phyloP scores from a whole-genome alignment of 257 asterid genomes.

The Nyctanthes arbortristis region DNA sequence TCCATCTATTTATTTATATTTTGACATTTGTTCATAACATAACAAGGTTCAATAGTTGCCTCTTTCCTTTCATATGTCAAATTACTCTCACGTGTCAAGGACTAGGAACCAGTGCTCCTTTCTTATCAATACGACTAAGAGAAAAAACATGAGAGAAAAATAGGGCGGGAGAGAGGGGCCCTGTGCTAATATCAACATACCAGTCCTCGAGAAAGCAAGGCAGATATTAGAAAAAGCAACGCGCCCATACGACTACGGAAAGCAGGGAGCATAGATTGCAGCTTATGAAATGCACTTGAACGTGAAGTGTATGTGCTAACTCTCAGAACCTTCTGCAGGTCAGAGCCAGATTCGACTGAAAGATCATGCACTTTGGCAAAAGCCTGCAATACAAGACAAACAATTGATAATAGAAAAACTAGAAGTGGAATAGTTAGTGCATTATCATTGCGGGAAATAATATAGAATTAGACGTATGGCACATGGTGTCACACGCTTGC shows the following conservation, averaged over 20 bases:
- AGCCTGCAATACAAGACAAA: conserved; percentile 40
- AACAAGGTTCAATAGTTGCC: background rate
- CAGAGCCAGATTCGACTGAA: conserved; percentile 72
- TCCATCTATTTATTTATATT: background rate
- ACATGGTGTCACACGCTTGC: too few relatives aligned
- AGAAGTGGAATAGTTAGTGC: background rate
- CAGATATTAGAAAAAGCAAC: conserved; percentile 83
- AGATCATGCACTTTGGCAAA: conserved; percentile 70
- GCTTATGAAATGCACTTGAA: conserved; percentile 53
- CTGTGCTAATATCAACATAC: conserved; percentile 53
- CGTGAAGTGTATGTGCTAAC: conserved; percentile 58
- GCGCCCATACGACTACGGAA: conserved; percentile 97
- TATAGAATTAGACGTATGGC: too few relatives aligned
- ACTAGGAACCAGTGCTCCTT: conserved; percentile 2
- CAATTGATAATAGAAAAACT: background rate
- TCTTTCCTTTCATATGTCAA: background rate
- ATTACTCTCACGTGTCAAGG: background rate
- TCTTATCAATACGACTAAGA: background rate
- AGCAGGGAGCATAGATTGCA: conserved; percentile 75
- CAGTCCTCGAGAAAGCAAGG: conserved; percentile 92
- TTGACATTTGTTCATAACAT: background rate
- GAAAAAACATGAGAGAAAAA: background rate
- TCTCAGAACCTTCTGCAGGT: conserved; percentile 69
- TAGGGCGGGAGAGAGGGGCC: too few relatives aligned
- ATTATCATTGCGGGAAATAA: background rate